A percentile compares a stretch with the other conserved stretches of the same genome.
phyloP scores from a whole-genome alignment of 2,329 filamentous ascomycete species.

The Aspergillus tamarii region DNA sequence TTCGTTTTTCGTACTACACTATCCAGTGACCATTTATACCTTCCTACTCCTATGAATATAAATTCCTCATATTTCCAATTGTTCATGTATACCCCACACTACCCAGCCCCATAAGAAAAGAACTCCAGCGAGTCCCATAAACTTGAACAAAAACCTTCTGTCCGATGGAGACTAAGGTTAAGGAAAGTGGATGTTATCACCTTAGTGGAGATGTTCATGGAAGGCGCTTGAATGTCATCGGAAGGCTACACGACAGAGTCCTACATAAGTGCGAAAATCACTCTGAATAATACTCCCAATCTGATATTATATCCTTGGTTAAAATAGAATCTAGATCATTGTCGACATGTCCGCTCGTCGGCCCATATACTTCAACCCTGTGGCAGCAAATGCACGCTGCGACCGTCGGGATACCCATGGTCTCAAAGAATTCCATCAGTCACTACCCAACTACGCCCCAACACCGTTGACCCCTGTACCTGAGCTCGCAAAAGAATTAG shows the following conservation, averaged over 20 bases:
- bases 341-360: slow-evolving; percentile 19
- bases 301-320: not conserved
- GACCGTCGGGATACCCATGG: slow-evolving; percentile 15
- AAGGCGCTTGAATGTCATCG: slow-evolving; percentile 17
- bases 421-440: slow-evolving; percentile 56
- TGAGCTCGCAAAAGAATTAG: slow-evolving; percentile 60
- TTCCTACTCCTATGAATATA: not conserved
- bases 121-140: not conserved
- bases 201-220: not conserved
- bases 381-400: slow-evolving; percentile 20
- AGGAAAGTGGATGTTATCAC: not conserved
- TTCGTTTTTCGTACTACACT: not conserved
- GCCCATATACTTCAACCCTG: slow-evolving; percentile 32
- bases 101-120: not conserved
- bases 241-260: slow-evolving; percentile 15
- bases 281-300: not conserved
- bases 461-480: slow-evolving; percentile 61
- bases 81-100: not conserved
- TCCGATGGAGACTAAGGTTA: not conserved
- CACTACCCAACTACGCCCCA: slow-evolving; percentile 58
- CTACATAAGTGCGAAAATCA: not conserved
- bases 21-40: not conserved
- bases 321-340: not conserved
- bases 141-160: not conserved
- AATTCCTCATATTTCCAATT: too few species aligned